Base-by-base conservation (phyloP, 2,329 filamentous ascomycete genomes). In the Neofusicoccum parvum region DNA sequence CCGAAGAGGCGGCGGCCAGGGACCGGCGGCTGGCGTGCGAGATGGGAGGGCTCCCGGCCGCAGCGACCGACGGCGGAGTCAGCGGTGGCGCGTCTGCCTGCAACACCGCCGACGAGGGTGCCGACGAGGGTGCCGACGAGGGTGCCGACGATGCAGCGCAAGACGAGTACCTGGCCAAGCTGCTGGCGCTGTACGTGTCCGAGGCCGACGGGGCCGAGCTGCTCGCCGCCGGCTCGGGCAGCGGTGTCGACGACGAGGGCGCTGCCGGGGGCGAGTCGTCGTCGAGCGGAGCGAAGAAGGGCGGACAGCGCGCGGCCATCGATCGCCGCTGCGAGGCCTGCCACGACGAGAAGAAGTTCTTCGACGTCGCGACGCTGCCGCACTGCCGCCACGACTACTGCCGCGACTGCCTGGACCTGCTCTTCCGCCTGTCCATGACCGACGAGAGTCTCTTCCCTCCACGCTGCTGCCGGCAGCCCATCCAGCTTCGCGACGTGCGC, bases 361-460 rank as follows among this genome's bases (percentile, higher is more conserved):
- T 62, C 53, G 54, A 65, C 9, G 45, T 66, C 0, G 51, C 54
- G 11, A 23, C 46, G 14, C 10, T 53, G 12, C 58, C 56, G 23
- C 34, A 49, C 43, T 68, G 67, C 36, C 43, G 46, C 36, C 70
- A 73, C 46, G 65, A 66, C 1, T 75, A 74, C 65, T 74, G 72
- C 50, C 66, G 66, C 1, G 59, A 64, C 0, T 74, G 71, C 48
- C 20, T 74, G 0, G 10, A 59, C 11, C 45, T 66, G 5, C 66
- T 71, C 1, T 72, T 75, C 67, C 36, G 48, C 23, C 66, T 17
- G 2, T 54, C 70, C 2, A 48, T 71, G 5, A 66, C 60, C 0
- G 67, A 72, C 48, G 65, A 68, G 0, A 51, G 63, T 0, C 67
- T 72, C 0, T 75, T 75, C 41, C 73, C 71, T 2, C 71, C 71